Conservation (phyloP, 2,329 filamentous ascomycete genomes). For the Alternaria burnsii region DNA sequence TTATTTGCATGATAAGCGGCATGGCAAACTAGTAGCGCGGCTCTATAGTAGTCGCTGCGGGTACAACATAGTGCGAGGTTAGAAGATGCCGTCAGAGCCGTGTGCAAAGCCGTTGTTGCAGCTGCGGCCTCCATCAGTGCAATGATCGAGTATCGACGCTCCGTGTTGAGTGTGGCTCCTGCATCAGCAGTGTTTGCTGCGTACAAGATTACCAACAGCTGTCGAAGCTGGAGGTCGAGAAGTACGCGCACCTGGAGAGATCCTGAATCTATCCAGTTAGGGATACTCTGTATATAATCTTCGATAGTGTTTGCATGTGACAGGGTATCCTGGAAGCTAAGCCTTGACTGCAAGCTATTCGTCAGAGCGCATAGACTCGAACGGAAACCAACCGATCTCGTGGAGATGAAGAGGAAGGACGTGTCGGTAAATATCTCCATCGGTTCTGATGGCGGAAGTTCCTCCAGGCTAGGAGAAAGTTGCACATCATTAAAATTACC, state of each 20-base stretch:
- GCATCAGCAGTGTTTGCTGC: background rate
- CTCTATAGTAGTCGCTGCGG: slow-evolving; percentile 31
- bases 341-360: slow-evolving; percentile 16
- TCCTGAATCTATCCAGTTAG: background rate
- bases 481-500: background rate
- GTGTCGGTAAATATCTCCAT: background rate
- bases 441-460: background rate
- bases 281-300: background rate
- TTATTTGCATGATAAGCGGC: slow-evolving; percentile 27
- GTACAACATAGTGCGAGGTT: slow-evolving; percentile 28
- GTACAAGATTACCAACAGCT: background rate
- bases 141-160: slow-evolving; percentile 17
- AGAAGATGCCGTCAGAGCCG: slow-evolving; percentile 12
- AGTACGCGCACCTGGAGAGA: background rate
- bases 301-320: background rate
- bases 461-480: background rate
- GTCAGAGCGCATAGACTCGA: slow-evolving; percentile 16
- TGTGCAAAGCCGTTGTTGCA: slow-evolving; percentile 23
- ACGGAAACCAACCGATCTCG: background rate
- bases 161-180: background rate
- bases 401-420: background rate
- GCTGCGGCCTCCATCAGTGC: slow-evolving; percentile 21
- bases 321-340: slow-evolving; percentile 23
- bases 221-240: background rate
- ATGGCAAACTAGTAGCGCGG: slow-evolving; percentile 30